Evolutionary conservation across 2,329 filamentous ascomycete genomes (phyloP).

Genomic region (Neocucurbitaria cava): DNA sequence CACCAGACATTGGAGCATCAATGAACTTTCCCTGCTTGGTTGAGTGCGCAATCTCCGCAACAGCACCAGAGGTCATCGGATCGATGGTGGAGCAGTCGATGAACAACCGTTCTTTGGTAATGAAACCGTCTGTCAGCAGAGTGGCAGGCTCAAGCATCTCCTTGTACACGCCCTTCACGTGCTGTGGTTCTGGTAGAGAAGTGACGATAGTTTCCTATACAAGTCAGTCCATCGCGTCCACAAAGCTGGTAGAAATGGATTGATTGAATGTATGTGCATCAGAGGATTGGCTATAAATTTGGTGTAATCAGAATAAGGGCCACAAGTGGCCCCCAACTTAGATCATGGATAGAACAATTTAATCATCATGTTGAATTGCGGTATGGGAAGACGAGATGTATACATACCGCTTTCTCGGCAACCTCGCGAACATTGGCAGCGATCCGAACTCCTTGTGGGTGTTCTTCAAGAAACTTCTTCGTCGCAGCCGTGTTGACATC

Average conservation of each 20-base stretch:
- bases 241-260: conserved; percentile 7
- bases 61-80: conserved; percentile 78
- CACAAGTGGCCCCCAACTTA: conserved; percentile 71
- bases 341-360: conserved; percentile 67
- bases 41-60: conserved; percentile 73
- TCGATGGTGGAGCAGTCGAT: conserved; percentile 98
- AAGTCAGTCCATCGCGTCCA: conserved; percentile 24
- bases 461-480: conserved; percentile 64
- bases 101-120: conserved; percentile 73
- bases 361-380: conserved; percentile 58
- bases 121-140: conserved; percentile 56
- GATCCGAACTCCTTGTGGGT: conserved; percentile 60
- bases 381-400: conserved; percentile 5
- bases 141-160: conserved; percentile 71
- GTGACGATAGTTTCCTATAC: conserved; percentile 83
- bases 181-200: conserved; percentile 85
- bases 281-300: conserved; percentile 78
- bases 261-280: conserved; percentile 48
- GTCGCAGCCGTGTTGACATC: conserved; percentile 68
- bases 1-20: conserved; percentile 96
- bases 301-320: conserved; percentile 67
- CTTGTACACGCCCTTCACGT: conserved; percentile 83
- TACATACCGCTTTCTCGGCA: conserved; percentile 70
- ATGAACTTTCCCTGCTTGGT: conserved; percentile 78
- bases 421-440: conserved; percentile 67